Evolutionary conservation across 768 basidiomycete species (phyloP), one percentile per base, ranked within the genome.

Genomic region (Auricularia sp.): DNA sequence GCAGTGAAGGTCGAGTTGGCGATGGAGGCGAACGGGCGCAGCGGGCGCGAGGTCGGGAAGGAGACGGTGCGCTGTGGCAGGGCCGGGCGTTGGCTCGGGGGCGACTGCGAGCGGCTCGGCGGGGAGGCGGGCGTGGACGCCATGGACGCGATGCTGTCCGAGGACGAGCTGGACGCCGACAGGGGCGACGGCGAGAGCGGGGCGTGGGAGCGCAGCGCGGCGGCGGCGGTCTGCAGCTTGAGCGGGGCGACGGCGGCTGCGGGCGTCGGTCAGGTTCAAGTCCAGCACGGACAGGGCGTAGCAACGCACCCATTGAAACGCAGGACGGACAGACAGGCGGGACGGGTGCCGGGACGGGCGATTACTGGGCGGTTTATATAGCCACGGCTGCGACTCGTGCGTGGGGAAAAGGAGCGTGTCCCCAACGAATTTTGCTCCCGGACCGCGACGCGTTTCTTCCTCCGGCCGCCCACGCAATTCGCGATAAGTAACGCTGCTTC

Each of bases 21-120:
- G 67, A 90, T 80, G 61, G 85, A 81, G 16, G 88, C 80, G 73
- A 93, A 93, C 36, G 91, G 91, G 34, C 91, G 84, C 29, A 91
- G 79, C 1, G 87, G 85, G 62, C 88, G 88, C 42, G 91, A 93
- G 1, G 81, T 75, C 4, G 87, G 83, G 72, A 93, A 92, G 5
- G 81, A 75, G 54, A 80, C 73, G 61, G 73, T 77, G 60, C 81
- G 80, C 68, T 78, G 77, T 53, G 83, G 76, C 3, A 70, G 29
- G 21, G 63, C 23, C n/a, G 64, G 54, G 36, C 62, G 69, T 60
- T 65, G 61, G 71, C 69, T 64, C 73, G 72, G 62, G 77, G 65
- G 87, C 85, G 64, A 21, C 47, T 58, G 54, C 43, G 65, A 51
- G 61, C 42, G 61, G 12, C 23, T 44, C 51, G 87, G 81, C 0